Percentiles rank a stretch among this genome's conserved stretches.
Conservation (phyloP, 1,284 basidiomycete species). For the Moesziomyces globuligerus region DNA sequence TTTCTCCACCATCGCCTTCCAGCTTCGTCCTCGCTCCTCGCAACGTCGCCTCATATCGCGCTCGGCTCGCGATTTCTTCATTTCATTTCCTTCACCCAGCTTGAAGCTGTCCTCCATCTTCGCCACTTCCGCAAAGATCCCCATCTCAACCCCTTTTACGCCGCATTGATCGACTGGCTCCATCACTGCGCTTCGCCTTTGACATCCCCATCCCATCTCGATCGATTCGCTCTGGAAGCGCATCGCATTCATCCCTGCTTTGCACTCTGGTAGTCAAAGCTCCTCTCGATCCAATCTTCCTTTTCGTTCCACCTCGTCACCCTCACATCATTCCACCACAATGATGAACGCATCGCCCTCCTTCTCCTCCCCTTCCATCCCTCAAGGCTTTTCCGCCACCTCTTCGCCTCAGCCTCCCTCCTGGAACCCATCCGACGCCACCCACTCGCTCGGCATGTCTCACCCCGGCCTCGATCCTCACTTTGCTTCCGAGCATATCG, state of each 20-base stretch:
- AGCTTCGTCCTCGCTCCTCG: slow-evolving; percentile 3
- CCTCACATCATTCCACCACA: neutral
- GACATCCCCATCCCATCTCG: neutral
- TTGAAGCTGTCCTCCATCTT: slow-evolving; percentile 5
- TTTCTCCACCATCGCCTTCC: neutral
- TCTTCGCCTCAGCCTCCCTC: slow-evolving; percentile 26
- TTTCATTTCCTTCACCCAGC: slow-evolving; percentile 3
- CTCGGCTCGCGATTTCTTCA: slow-evolving; percentile 32
- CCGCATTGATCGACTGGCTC: slow-evolving; percentile 27
- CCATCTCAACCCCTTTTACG: neutral
- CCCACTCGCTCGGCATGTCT: slow-evolving; percentile 15
- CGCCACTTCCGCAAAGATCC: neutral
- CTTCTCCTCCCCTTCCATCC: slow-evolving; percentile 17
- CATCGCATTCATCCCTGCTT: neutral
- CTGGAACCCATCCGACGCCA: slow-evolving; percentile 12
- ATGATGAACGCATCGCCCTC: slow-evolving; percentile 34
- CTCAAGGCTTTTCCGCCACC: slow-evolving; percentile 17
- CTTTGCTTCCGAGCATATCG: slow-evolving; percentile 16
- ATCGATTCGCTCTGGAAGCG: slow-evolving; percentile 25
- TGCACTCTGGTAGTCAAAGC: slow-evolving; percentile 38
- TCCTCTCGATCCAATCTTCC: neutral
- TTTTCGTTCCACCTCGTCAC: neutral
- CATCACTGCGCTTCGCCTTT: slow-evolving; percentile 6
- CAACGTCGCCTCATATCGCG: slow-evolving; percentile 14
- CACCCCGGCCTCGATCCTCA: slow-evolving; percentile 11